A percentile compares a stretch with the other conserved stretches of the same genome.
Evolutionary conservation across 2,329 filamentous ascomycete species (phyloP).

Genomic region (Hymenoscyphus occultus): DNA sequence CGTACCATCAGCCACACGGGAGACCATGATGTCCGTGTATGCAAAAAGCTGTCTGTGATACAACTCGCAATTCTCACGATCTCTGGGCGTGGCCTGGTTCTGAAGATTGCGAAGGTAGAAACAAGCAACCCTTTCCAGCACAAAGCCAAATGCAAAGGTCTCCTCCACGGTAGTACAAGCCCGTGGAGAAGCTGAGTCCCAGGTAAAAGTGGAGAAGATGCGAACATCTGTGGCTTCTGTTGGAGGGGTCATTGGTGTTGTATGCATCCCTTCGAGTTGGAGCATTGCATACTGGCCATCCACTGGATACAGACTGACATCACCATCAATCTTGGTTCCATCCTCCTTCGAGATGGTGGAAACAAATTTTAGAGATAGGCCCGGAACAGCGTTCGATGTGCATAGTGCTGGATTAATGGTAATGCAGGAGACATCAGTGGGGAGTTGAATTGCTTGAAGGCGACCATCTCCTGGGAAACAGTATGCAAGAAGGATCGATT

Average conservation of each 20-base stretch:
- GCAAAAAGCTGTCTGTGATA: too few species aligned
- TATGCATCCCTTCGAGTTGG: slow-evolving; percentile 4
- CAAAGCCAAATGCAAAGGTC: too few species aligned
- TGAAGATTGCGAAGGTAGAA: slow-evolving; percentile 6
- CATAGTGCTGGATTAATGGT: slow-evolving; percentile 13
- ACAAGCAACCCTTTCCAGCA: slow-evolving; percentile 1
- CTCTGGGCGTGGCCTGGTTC: background rate
- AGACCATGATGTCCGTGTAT: too few species aligned
- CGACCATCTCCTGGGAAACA: slow-evolving; percentile 14
- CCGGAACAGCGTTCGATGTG: background rate
- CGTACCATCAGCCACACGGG: background rate
- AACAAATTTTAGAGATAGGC: background rate
- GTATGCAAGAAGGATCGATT: slow-evolving; percentile 42
- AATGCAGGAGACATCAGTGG: slow-evolving; percentile 13
- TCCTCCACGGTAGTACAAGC: too few species aligned
- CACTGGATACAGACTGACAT: slow-evolving; percentile 4
- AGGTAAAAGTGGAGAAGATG: background rate
- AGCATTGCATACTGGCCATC: slow-evolving; percentile 3
- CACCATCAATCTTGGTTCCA: background rate
- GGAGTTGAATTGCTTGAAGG: slow-evolving; percentile 17
- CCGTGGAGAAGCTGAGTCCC: background rate
- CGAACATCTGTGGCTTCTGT: background rate
- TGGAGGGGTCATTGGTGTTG: background rate
- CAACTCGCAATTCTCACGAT: too few species aligned
- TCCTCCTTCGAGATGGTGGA: too few species aligned